phyloP scores from a whole-genome alignment of 164 flowering plant genomes.

The Kingdonia uniflora region DNA sequence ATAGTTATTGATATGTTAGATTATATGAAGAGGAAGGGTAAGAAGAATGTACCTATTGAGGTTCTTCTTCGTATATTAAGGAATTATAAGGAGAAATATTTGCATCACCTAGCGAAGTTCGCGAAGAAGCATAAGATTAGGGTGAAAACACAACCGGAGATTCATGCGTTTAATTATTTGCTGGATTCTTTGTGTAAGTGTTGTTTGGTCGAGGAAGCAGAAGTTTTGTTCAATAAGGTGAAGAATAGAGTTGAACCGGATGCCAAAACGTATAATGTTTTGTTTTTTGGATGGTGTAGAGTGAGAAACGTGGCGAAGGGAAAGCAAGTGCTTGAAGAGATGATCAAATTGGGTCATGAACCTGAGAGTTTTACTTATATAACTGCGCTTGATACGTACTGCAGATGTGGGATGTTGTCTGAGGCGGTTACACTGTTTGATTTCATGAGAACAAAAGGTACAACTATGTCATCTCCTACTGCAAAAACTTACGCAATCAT shows the following conservation, averaged over 20 bases:
- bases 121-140: slow-evolving; percentile 72
- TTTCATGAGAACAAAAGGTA: slow-evolving; percentile 73
- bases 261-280: slow-evolving; percentile 56
- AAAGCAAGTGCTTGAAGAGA: slow-evolving; percentile 66
- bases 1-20: slow-evolving; percentile 76
- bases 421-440: slow-evolving; percentile 70
- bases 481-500: slow-evolving; percentile 75
- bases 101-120: slow-evolving; percentile 58
- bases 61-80: slow-evolving; percentile 52
- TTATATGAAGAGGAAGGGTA: slow-evolving; percentile 80
- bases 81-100: slow-evolving; percentile 56
- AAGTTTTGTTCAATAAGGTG: slow-evolving; percentile 50
- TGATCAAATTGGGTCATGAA: slow-evolving; percentile 54
- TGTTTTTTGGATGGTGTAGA: slow-evolving; percentile 96
- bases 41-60: slow-evolving; percentile 59
- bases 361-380: slow-evolving; percentile 87
- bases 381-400: slow-evolving; percentile 72
- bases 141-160: slow-evolving; percentile 79
- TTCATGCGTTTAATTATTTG: slow-evolving; percentile 72
- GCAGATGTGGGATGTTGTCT: slow-evolving; percentile 64
- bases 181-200: slow-evolving; percentile 88
- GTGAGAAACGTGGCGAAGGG: slow-evolving; percentile 59
- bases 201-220: slow-evolving; percentile 69
- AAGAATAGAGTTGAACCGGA: slow-evolving; percentile 49
- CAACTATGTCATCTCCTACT: slow-evolving; percentile 74